Percentiles rank a stretch among this genome's conserved stretches.
These are phyloP conservation scores for Diaporthe longicolla DNA, from an alignment of 2,329 filamentous ascomycete species.

Conservation along the genomic window DNA sequence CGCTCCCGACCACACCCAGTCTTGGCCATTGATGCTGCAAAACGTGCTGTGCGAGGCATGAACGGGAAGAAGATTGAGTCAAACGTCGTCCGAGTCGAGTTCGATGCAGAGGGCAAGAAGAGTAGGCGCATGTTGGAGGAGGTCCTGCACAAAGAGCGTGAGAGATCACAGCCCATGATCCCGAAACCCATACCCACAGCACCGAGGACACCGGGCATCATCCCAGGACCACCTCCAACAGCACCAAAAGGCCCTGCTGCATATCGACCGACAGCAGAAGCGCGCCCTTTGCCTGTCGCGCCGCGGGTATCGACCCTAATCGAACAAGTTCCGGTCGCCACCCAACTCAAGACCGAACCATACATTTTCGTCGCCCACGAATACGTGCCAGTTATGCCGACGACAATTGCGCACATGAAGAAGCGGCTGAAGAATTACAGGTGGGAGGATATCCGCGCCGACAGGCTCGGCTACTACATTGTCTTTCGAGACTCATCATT, in stretches of 20 bases:
- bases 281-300: conserved; percentile 43
- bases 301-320: conserved; percentile 40
- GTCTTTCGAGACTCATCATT: conserved; percentile 85
- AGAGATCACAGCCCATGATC: conserved; percentile 63
- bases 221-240: conserved; percentile 80
- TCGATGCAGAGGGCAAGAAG: conserved; percentile 89
- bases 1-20: conserved; percentile 67
- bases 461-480: conserved; percentile 90
- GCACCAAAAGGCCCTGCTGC: conserved; percentile 88
- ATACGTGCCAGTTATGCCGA: conserved; percentile 87
- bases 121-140: conserved; percentile 84
- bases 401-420: conserved; percentile 90
- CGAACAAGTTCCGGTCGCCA: conserved; percentile 60
- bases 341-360: conserved; percentile 81
- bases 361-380: conserved; percentile 92
- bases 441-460: conserved; percentile 85
- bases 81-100: conserved; percentile 83
- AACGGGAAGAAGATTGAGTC: conserved; percentile 86
- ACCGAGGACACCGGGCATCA: conserved; percentile 57
- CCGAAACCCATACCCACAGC: conserved; percentile 49
- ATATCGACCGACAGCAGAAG: conserved; percentile 56
- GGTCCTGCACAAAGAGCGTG: conserved; percentile 77
- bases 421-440: conserved; percentile 87
- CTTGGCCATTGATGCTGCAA: conserved; percentile 84
- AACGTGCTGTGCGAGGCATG: conserved; percentile 81